Base-by-base conservation (phyloP, 23 red algal genomes). In the Gracilaria gracilis region DNA sequence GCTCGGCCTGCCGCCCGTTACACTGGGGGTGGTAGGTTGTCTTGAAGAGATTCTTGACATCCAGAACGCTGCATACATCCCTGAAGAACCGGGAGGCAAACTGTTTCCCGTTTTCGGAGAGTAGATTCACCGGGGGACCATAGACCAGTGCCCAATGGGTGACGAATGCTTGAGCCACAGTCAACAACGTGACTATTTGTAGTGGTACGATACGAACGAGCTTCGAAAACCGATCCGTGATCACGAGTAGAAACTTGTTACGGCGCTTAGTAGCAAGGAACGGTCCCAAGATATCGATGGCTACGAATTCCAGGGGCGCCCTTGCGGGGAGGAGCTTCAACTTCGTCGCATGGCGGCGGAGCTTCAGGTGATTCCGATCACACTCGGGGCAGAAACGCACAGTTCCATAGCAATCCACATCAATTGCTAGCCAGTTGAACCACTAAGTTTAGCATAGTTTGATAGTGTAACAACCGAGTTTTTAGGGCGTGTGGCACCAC, bases 201-300 rank as follows among this genome's bases (percentile, higher is more conserved):
- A 70, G 57, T 19, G 59, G 82, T 29, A 85, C 59, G 8, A 39
- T 69, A 11, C 42, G 82, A 40, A 67, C 62, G 9, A 70, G 11
- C 49, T 85, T 85, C 9, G 82, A 85, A 24, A 35, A 70, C 6
- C 82, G 82, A 69, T 85, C 58, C 13, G 46, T 46, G 47, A 85
- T 34, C n/a, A n/a, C n/a, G n/a, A n/a, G n/a, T n/a, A n/a, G n/a
- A n/a, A n/a, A n/a, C n/a, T n/a, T n/a, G n/a, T n/a, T n/a, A n/a
- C n/a, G n/a, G n/a, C n/a, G n/a, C n/a, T n/a, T n/a, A n/a, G n/a
- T n/a, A n/a, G n/a, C n/a, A n/a, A n/a, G n/a, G n/a, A n/a, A n/a
- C n/a, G n/a, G n/a, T n/a, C n/a, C n/a, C n/a, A n/a, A n/a, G n/a
- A n/a, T n/a, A n/a, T n/a, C n/a, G n/a, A n/a, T n/a, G n/a, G n/a